Evolutionary conservation across 2,329 filamentous ascomycete species (phyloP).

Genomic region (Drechslera avenae): DNA sequence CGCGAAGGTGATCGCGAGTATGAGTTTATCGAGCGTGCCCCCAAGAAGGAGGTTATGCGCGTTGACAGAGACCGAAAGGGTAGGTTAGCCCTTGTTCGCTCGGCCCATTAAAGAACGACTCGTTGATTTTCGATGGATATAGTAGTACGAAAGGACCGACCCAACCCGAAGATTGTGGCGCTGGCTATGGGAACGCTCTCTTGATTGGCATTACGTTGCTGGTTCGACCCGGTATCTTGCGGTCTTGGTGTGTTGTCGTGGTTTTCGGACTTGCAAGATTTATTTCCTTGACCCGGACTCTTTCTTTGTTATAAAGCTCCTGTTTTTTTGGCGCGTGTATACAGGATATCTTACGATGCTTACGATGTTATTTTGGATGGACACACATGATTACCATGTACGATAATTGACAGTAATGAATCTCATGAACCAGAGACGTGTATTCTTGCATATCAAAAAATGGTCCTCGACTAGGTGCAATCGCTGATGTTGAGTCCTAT

Average conservation of each 20-base stretch:
- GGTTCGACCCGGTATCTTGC: too few relatives aligned
- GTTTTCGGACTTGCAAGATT: too few relatives aligned
- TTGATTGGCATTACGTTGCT: neutral
- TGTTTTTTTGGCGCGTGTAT: too few relatives aligned
- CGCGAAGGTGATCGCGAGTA: conserved; percentile 61
- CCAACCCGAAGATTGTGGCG: conserved; percentile 52
- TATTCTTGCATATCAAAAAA: neutral
- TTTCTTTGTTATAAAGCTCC: neutral
- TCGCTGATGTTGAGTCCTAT: too few relatives aligned
- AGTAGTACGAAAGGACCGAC: conserved; percentile 41
- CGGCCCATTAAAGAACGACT: conserved; percentile 59
- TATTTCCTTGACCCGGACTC: too few relatives aligned
- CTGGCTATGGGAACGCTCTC: conserved; percentile 14
- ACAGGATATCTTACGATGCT: too few relatives aligned
- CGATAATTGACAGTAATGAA: neutral
- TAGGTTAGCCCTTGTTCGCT: conserved; percentile 88
- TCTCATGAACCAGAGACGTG: neutral
- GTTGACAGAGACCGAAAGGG: conserved; percentile 93
- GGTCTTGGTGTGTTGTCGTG: too few relatives aligned
- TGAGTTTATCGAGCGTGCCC: conserved; percentile 64
- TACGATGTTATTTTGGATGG: too few relatives aligned
- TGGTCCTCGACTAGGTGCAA: too few relatives aligned
- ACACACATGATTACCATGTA: neutral
- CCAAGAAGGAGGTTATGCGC: conserved; percentile 62
- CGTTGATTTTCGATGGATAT: conserved; percentile 44